Evolutionary conservation across 768 basidiomycete genomes (phyloP), one percentile per base, ranked within the genome.

Genomic region (Tricholoma flavovirens): DNA sequence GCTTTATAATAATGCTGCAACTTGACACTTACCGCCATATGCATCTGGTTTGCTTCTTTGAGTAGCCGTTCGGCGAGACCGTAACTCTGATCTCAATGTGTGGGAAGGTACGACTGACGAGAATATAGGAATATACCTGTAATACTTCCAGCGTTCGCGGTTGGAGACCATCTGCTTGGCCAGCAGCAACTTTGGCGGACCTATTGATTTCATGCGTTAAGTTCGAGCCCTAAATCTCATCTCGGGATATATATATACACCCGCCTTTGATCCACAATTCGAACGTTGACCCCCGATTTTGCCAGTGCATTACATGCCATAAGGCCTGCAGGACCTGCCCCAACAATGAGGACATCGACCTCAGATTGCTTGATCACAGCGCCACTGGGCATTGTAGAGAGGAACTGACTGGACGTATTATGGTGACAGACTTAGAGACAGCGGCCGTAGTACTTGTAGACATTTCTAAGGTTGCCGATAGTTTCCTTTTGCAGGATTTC

Each of bases 231-330:
- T 4, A 21, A 36, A n/a, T 21, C 7, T 24, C 11, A 45, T 17
- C 49, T 9, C 9, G 15, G 30, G 22, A 24, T 26, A 5, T 26
- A 19, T 7, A 9, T 33, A 33, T 33, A 5, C 11, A 64, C 65
- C n/a, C 46, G 79, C 82, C 81, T 72, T 66, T 83, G 71, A 64
- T 88, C 86, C 38, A 88, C 66, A 36, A 88, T 79, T 8, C 80
- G 74, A 21, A 86, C 80, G 33, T 78, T 76, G 32, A 87, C 69
- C 0, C 84, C 84, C 7, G 82, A 81, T 42, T 64, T 75, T 8
- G 75, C 78, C 32, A 88, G 75, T 2, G 78, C 84, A 64, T 85
- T 83, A 22, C 81, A 81, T 56, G 83, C 85, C 86, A 90, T 88
- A 3, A 89, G 66, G 2, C 88, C 78, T 15, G 78, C 76, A 15